Conservation (phyloP, 306 rosid species). For the Cicer yamashitae region DNA sequence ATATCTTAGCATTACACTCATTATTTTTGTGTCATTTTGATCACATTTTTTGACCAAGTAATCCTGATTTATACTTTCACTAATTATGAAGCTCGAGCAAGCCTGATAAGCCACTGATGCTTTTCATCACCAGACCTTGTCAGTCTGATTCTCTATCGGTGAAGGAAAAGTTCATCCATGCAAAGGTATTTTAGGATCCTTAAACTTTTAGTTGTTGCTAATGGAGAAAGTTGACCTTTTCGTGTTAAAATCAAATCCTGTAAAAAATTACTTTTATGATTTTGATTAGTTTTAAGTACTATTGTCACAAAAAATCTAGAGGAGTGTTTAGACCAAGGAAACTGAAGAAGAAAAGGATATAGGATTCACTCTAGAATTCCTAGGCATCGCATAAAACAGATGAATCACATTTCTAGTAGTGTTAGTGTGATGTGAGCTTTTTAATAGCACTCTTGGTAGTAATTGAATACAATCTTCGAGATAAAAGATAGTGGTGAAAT, state of each 20-base stretch:
- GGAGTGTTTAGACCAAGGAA: background rate
- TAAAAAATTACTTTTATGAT: background rate
- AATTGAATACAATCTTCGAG: background rate
- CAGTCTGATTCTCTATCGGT: slow-evolving; percentile 86
- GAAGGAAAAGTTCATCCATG: slow-evolving; percentile 97
- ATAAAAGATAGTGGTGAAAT: slow-evolving; percentile 5
- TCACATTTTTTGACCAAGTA: slow-evolving; percentile 32
- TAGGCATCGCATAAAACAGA: background rate
- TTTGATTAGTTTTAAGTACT: background rate
- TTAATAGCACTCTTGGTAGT: background rate
- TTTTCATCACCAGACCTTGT: slow-evolving; percentile 77
- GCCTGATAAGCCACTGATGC: slow-evolving; percentile 68
- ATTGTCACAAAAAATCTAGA: background rate
- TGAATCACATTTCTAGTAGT: background rate
- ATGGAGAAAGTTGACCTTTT: slow-evolving; percentile 7
- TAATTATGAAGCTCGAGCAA: slow-evolving; percentile 71
- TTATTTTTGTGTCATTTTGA: slow-evolving; percentile 1
- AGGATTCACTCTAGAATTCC: background rate
- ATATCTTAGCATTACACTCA: slow-evolving; percentile 37
- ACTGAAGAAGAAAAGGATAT: background rate
- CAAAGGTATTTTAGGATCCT: slow-evolving; percentile 64
- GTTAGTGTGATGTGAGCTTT: slow-evolving; percentile 11
- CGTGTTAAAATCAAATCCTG: background rate
- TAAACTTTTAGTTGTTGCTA: background rate
- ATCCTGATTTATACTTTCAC: slow-evolving; percentile 50